Conservation (phyloP, 768 basidiomycete species). For the Suillus hirtellus region DNA sequence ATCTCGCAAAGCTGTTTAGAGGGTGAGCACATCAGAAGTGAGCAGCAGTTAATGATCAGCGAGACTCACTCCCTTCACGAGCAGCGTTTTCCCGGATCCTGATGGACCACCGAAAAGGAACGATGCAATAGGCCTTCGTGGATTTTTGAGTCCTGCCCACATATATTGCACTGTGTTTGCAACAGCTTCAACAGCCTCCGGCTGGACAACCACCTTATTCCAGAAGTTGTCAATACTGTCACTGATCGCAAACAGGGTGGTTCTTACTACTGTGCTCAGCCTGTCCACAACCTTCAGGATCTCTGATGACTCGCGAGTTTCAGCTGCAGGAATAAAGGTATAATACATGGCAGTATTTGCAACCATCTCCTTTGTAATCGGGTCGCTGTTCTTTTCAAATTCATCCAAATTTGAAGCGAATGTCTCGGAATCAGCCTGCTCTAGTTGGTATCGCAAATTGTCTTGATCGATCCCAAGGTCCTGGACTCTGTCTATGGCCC, state of each 20-base stretch:
- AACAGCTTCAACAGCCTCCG: slow-evolving; percentile 44
- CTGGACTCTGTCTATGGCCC: slow-evolving; percentile 3
- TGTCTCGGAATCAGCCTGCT: not conserved
- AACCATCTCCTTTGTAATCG: slow-evolving; percentile 7
- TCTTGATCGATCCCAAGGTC: slow-evolving; percentile 2
- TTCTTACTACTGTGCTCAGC: slow-evolving; percentile 7
- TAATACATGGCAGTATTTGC: slow-evolving; percentile 11
- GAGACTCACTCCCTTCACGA: slow-evolving; percentile 37
- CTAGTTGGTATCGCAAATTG: not conserved
- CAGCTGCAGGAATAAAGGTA: slow-evolving; percentile 12
- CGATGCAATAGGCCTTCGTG: slow-evolving; percentile 43
- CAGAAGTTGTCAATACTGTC: slow-evolving; percentile 1
- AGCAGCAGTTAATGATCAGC: not conserved
- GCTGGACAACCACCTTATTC: slow-evolving; percentile 30
- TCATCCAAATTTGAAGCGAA: not conserved
- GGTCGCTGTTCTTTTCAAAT: not conserved
- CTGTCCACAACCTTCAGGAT: slow-evolving; percentile 5
- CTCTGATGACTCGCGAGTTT: not conserved
- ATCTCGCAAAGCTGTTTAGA: slow-evolving; percentile 37
- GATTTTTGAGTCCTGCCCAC: slow-evolving; percentile 44
- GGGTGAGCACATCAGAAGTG: not conserved
- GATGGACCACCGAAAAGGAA: slow-evolving; percentile 45
- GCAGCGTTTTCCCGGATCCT: slow-evolving; percentile 41
- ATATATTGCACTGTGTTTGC: slow-evolving; percentile 47
- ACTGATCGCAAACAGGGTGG: not conserved